These are phyloP conservation scores for Fusarium decemcellulare DNA, from an alignment of 2,329 filamentous ascomycete species.

Conservation along the genomic window DNA sequence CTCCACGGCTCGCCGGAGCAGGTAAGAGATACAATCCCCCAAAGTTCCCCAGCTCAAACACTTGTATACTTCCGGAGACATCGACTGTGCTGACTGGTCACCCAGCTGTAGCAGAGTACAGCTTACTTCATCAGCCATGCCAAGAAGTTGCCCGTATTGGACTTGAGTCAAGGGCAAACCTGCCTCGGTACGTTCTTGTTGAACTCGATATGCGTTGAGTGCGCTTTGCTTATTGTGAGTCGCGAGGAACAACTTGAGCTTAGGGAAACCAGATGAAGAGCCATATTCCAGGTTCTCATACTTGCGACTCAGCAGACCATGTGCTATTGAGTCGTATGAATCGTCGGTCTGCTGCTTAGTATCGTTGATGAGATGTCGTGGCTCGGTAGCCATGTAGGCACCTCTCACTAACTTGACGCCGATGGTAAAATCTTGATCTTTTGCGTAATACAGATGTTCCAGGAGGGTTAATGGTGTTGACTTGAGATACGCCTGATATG, in stretches of 20 bases:
- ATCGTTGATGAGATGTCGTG: neutral
- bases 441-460: neutral
- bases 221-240: slow-evolving; percentile 2
- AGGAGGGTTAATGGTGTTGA: neutral
- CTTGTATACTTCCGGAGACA: neutral
- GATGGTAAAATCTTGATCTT: neutral
- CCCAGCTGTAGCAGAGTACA: neutral
- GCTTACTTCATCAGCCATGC: neutral
- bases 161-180: neutral
- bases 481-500: slow-evolving; percentile 1
- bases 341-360: neutral
- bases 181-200: neutral
- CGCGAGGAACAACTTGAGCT: neutral
- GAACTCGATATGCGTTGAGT: neutral
- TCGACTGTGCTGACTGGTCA: neutral
- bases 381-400: neutral
- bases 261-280: neutral
- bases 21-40: neutral
- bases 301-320: neutral
- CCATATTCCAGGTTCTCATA: neutral
- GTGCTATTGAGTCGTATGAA: neutral
- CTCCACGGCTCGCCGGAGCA: neutral
- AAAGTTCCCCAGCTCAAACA: neutral
- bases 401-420: neutral
- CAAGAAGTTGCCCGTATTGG: slow-evolving; percentile 1